Percentiles rank a stretch among this genome's conserved stretches.
Conservation (phyloP, 2,329 filamentous ascomycete species). For the Graphilbum sp. region DNA sequence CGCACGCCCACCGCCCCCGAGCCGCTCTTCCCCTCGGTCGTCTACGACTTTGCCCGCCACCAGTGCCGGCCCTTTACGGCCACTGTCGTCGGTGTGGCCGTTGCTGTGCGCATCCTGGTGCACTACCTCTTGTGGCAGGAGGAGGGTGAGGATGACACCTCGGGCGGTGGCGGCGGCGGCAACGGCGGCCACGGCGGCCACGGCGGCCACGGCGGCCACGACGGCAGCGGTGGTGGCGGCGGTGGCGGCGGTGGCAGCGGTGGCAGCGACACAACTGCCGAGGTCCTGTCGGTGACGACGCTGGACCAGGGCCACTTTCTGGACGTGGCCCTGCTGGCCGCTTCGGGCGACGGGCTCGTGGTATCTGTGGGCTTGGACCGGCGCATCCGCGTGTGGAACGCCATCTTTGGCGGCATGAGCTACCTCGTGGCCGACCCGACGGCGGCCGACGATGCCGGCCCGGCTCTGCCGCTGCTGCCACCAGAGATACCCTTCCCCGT, state of each 20-base stretch:
- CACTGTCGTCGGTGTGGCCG: slow-evolving; percentile 44
- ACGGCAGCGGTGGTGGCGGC: no score
- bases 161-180: slow-evolving; percentile 22
- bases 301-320: slow-evolving; percentile 48
- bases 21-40: slow-evolving; percentile 34
- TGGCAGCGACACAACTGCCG: no score
- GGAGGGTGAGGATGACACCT: no score
- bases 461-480: slow-evolving; percentile 1
- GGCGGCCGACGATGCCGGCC: neutral
- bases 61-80: slow-evolving; percentile 43
- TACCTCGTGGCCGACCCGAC: slow-evolving; percentile 26
- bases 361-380: slow-evolving; percentile 57
- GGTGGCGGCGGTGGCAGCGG: no score
- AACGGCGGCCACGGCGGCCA: neutral
- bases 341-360: slow-evolving; percentile 47
- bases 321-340: slow-evolving; percentile 49
- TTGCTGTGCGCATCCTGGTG: slow-evolving; percentile 52
- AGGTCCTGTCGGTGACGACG: slow-evolving; percentile 42
- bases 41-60: slow-evolving; percentile 52
- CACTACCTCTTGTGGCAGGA: slow-evolving; percentile 45
- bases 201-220: slow-evolving; percentile 20
- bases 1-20: slow-evolving; percentile 37
- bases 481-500: slow-evolving; percentile 35
- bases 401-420: slow-evolving; percentile 24
- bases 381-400: slow-evolving; percentile 48